These are phyloP conservation scores for Neoarthrinium moseri DNA, from an alignment of 2,329 filamentous ascomycete species.

Conservation along the genomic window DNA sequence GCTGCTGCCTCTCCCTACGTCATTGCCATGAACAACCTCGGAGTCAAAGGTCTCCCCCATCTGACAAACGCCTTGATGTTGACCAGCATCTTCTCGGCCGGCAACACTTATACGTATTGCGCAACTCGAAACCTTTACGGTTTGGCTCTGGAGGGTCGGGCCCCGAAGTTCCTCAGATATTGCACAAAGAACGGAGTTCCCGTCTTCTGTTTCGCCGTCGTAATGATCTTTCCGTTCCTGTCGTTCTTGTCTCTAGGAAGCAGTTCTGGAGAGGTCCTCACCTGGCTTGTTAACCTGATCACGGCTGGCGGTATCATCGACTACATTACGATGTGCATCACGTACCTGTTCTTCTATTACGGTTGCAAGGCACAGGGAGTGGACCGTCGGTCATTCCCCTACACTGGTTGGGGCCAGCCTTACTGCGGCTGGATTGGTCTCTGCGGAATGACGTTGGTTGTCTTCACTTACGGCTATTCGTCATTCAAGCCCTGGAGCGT, in stretches of 20 bases:
- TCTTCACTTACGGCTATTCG: conserved; percentile 53
- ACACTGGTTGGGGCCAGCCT: conserved; percentile 55
- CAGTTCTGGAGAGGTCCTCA: conserved; percentile 17
- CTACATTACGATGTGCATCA: conserved; percentile 30
- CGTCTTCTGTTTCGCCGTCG: conserved; percentile 55
- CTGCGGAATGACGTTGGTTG: conserved; percentile 33
- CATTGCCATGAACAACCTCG: conserved; percentile 52
- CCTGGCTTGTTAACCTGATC: conserved; percentile 14
- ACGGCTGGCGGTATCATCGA: conserved; percentile 16
- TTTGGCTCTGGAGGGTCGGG: conserved; percentile 52
- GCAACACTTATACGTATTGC: conserved; percentile 58
- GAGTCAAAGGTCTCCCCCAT: conserved; percentile 49
- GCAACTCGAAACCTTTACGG: conserved; percentile 58
- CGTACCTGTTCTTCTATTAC: conserved; percentile 54
- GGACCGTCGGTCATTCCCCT: conserved; percentile 51
- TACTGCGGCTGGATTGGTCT: conserved; percentile 48
- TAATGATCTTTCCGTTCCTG: conserved; percentile 58
- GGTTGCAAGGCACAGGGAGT: conserved; percentile 46
- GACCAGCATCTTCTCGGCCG: conserved; percentile 54
- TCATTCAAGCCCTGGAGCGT: conserved; percentile 35
- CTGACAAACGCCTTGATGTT: conserved; percentile 60
- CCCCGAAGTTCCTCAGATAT: conserved; percentile 44
- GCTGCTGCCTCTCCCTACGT: conserved; percentile 53
- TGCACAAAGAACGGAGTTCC: conserved; percentile 58
- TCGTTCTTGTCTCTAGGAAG: conserved; percentile 44